Conservation (phyloP, 257 asterid species). For the Jacaranda copaia region DNA sequence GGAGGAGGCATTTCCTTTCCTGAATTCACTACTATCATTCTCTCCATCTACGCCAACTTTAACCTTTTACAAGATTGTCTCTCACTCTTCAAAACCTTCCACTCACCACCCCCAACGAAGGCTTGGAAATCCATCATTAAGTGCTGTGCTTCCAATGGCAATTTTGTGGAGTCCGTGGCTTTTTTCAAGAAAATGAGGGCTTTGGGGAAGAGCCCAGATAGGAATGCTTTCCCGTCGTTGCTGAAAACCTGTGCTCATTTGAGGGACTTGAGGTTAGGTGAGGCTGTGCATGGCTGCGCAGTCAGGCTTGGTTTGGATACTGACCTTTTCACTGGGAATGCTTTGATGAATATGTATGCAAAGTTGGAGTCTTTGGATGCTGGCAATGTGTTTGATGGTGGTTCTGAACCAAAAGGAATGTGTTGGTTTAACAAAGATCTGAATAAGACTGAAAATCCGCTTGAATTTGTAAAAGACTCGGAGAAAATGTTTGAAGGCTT, state of each 20-base stretch:
- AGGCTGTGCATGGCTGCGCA: conserved; percentile 74
- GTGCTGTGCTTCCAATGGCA: conserved; percentile 71
- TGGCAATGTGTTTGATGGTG: conserved; percentile 51
- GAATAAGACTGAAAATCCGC: not conserved
- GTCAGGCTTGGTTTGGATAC: conserved; percentile 67
- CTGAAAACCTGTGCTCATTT: conserved; percentile 70
- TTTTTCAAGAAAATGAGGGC: conserved; percentile 73
- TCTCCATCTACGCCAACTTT: conserved; percentile 74
- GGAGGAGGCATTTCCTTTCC: conserved; percentile 33
- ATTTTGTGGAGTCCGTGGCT: conserved; percentile 55
- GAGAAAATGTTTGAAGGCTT: not conserved
- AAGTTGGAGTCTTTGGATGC: conserved; percentile 58
- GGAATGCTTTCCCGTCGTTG: conserved; percentile 83
- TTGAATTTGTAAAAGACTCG: conserved; percentile 28
- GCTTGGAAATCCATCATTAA: conserved; percentile 85
- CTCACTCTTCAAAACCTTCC: conserved; percentile 53
- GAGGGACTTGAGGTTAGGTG: conserved; percentile 74
- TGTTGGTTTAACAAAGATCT: conserved; percentile 15
- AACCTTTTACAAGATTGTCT: conserved; percentile 64
- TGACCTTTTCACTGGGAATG: conserved; percentile 88
- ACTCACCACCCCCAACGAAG: conserved; percentile 60
- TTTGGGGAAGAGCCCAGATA: conserved; percentile 68
- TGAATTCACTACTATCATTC: conserved; percentile 47
- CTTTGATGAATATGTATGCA: conserved; percentile 87
- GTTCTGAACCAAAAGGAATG: conserved; percentile 41